Evolutionary conservation across 2,329 filamentous ascomycete species (phyloP).

Genomic region (Claviceps capensis): DNA sequence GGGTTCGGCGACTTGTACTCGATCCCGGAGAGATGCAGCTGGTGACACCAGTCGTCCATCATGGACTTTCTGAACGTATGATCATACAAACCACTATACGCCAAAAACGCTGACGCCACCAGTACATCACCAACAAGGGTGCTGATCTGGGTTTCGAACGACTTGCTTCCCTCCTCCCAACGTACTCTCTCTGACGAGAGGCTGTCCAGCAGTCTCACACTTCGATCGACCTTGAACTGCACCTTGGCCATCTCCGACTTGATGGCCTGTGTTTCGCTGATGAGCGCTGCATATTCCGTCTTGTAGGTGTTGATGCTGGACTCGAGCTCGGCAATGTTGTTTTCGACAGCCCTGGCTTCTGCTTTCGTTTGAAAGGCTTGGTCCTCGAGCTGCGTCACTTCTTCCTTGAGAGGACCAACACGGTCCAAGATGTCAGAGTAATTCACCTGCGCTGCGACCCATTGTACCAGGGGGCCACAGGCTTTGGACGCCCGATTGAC

Average conservation of each 20-base stretch:
- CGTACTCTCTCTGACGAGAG: slow-evolving; percentile 82
- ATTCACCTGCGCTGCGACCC: slow-evolving; percentile 91
- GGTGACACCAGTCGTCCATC: slow-evolving; percentile 94
- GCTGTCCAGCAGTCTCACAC: slow-evolving; percentile 85
- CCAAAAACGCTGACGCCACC: slow-evolving; percentile 91
- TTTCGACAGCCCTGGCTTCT: slow-evolving; percentile 80
- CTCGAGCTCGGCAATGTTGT: slow-evolving; percentile 73
- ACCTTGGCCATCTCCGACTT: slow-evolving; percentile 94
- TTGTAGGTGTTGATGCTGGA: slow-evolving; percentile 91
- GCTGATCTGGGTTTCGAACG: slow-evolving; percentile 94
- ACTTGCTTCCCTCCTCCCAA: slow-evolving; percentile 96
- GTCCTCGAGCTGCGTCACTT: slow-evolving; percentile 77
- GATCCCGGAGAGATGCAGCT: slow-evolving; percentile 85
- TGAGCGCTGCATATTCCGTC: slow-evolving; percentile 85
- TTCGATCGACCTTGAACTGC: slow-evolving; percentile 95
- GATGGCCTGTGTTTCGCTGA: slow-evolving; percentile 94
- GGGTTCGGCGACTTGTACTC: slow-evolving; percentile 88
- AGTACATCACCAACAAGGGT: slow-evolving; percentile 93
- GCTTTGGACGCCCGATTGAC: slow-evolving; percentile 95
- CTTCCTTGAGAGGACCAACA: slow-evolving; percentile 81
- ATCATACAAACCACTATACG: slow-evolving; percentile 93
- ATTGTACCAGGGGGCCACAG: slow-evolving; percentile 91
- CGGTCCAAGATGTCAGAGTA: slow-evolving; percentile 96
- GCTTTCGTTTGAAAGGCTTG: slow-evolving; percentile 86
- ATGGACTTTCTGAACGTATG: slow-evolving; percentile 96